phyloP scores from a whole-genome alignment of 345 rosid species.

The Euphorbia lathyris region DNA sequence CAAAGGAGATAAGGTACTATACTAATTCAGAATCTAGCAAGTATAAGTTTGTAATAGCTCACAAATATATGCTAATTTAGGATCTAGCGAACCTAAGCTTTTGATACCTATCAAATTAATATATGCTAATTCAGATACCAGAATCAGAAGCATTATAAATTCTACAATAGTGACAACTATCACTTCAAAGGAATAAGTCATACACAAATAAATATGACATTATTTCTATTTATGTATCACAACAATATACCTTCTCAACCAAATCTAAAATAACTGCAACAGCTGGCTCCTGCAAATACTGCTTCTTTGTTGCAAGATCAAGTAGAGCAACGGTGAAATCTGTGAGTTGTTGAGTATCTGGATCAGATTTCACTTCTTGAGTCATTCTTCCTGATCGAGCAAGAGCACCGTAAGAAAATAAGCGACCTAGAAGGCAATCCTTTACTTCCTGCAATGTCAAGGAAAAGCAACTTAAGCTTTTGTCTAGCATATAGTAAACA shows the following conservation, averaged over 20 bases:
- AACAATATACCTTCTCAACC: conserved; percentile 62
- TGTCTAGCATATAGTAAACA: neutral
- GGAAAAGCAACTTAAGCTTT: conserved; percentile 11
- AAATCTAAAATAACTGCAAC: conserved; percentile 63
- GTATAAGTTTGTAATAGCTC: neutral
- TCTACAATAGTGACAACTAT: neutral
- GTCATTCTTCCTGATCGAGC: conserved; percentile 68
- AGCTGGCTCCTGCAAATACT: conserved; percentile 92
- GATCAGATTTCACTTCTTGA: conserved; percentile 58
- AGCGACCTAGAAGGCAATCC: conserved; percentile 85
- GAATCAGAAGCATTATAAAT: neutral
- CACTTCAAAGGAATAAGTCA: neutral
- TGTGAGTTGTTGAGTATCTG: conserved; percentile 48
- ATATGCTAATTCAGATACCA: neutral
- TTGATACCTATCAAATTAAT: too few relatives aligned
- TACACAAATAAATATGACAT: neutral
- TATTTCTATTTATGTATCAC: neutral
- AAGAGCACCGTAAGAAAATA: conserved; percentile 89
- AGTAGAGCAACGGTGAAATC: conserved; percentile 59
- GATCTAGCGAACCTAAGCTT: neutral
- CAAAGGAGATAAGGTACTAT: neutral
- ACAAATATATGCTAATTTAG: neutral
- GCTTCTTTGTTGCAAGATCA: conserved; percentile 68
- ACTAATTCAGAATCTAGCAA: neutral
- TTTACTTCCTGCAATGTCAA: conserved; percentile 60